These are phyloP conservation scores for Saitozyma sp. DNA, from an alignment of 768 basidiomycete species.

Conservation along the genomic window DNA sequence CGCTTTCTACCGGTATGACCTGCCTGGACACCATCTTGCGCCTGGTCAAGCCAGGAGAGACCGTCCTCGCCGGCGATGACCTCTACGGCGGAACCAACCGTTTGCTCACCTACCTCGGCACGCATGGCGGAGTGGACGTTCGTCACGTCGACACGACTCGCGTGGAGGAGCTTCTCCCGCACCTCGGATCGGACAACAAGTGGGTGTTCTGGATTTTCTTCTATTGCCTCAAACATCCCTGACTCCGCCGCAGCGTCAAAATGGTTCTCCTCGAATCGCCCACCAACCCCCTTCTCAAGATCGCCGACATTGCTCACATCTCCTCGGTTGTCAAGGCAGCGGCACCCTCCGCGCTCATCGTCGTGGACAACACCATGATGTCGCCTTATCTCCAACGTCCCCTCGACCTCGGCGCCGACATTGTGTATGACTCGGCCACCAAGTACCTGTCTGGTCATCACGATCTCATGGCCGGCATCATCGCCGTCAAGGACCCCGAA, in stretches of 20 bases:
- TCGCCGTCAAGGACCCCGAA: slow-evolving; percentile 88
- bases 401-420: slow-evolving; percentile 90
- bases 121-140: slow-evolving; percentile 82
- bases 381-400: slow-evolving; percentile 95
- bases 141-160: slow-evolving; percentile 89
- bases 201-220: slow-evolving; percentile 9
- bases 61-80: slow-evolving; percentile 94
- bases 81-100: slow-evolving; percentile 98
- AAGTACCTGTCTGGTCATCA: slow-evolving; percentile 98
- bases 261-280: slow-evolving; percentile 98
- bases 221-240: not conserved
- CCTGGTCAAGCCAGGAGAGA: slow-evolving; percentile 89
- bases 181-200: slow-evolving; percentile 38
- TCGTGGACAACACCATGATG: slow-evolving; percentile 97
- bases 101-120: slow-evolving; percentile 80
- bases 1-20: slow-evolving; percentile 97
- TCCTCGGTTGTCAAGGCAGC: slow-evolving; percentile 72
- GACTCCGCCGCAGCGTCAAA: slow-evolving; percentile 49
- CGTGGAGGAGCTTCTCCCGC: slow-evolving; percentile 34
- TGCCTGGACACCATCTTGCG: slow-evolving; percentile 93
- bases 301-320: slow-evolving; percentile 83
- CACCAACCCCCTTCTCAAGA: slow-evolving; percentile 94
- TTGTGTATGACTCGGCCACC: slow-evolving; percentile 96
- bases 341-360: slow-evolving; percentile 47
- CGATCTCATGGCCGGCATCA: slow-evolving; percentile 97